These are phyloP conservation scores for Fragaria ananassa DNA, from an alignment of 306 rosid species.

Conservation along the genomic window DNA sequence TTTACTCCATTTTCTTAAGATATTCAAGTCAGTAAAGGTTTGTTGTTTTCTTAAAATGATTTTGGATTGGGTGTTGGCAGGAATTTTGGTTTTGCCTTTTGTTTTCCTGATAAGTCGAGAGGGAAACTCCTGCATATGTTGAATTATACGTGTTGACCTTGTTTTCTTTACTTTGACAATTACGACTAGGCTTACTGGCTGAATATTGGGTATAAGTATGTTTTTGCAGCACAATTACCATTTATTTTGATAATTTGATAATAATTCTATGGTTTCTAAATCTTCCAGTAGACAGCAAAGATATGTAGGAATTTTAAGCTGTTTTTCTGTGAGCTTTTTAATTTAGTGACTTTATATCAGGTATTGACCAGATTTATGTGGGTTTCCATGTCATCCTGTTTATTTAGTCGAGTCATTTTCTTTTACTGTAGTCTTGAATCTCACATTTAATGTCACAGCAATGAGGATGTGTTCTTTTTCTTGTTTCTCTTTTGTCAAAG, in stretches of 20 bases:
- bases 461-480: no score
- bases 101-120: no score
- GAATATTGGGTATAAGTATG: not conserved
- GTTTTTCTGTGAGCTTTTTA: not conserved
- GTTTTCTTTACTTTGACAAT: not conserved
- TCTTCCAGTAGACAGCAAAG: not conserved
- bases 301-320: not conserved
- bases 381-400: not conserved
- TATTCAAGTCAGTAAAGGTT: no score
- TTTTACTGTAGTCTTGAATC: not conserved
- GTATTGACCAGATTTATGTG: not conserved
- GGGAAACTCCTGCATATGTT: not conserved
- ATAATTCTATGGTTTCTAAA: not conserved
- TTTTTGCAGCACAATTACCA: not conserved
- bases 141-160: not conserved
- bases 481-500: no score
- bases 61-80: not conserved
- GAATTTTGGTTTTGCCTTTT: not conserved
- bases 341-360: not conserved
- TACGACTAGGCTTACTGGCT: not conserved
- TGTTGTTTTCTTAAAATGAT: no score
- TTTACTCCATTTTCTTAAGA: no score
- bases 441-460: no score
- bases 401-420: not conserved
- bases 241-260: not conserved